A percentile compares a stretch with the other conserved stretches of the same genome.
Conservation (phyloP, 805 yeast genomes). For the Lipomyces anomalus region DNA sequence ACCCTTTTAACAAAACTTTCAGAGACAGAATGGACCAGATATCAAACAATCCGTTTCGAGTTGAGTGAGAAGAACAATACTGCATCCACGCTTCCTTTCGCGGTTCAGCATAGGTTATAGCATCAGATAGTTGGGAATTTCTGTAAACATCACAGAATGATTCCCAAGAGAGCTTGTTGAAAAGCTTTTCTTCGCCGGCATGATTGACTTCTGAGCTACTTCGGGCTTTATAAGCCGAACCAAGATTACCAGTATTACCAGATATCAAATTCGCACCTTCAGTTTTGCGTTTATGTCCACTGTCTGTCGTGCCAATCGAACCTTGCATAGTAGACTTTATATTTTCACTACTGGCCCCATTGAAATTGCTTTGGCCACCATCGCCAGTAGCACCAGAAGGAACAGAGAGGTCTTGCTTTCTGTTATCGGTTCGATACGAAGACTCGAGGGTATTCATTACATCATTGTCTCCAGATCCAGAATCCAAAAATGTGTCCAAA, state of each 20-base stretch:
- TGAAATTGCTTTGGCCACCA: too few species aligned
- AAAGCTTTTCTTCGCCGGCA: neutral
- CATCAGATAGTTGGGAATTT: constrained; percentile 17
- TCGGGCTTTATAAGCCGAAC: too few species aligned
- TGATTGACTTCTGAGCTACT: too few species aligned
- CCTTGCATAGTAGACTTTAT: too few species aligned
- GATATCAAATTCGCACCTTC: neutral
- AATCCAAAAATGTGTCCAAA: neutral
- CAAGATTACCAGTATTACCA: too few species aligned
- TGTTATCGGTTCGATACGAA: too few species aligned
- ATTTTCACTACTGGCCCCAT: too few species aligned
- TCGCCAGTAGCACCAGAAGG: too few species aligned
- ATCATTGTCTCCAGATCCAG: neutral
- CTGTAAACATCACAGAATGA: neutral
- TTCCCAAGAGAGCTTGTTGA: neutral
- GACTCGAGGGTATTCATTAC: too few species aligned
- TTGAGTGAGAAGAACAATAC: constrained; percentile 20
- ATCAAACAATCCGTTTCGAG: constrained; percentile 26
- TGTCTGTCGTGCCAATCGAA: too few species aligned
- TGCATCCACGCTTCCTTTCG: constrained; percentile 33
- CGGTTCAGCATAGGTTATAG: constrained; percentile 27
- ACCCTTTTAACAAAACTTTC: constrained; percentile 28
- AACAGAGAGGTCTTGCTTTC: too few species aligned
- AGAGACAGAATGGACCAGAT: constrained; percentile 33
- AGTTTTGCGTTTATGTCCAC: neutral